These are phyloP conservation scores for Cyclocybe cylindracea DNA, from an alignment of 768 basidiomycete genomes.

Conservation along the genomic window DNA sequence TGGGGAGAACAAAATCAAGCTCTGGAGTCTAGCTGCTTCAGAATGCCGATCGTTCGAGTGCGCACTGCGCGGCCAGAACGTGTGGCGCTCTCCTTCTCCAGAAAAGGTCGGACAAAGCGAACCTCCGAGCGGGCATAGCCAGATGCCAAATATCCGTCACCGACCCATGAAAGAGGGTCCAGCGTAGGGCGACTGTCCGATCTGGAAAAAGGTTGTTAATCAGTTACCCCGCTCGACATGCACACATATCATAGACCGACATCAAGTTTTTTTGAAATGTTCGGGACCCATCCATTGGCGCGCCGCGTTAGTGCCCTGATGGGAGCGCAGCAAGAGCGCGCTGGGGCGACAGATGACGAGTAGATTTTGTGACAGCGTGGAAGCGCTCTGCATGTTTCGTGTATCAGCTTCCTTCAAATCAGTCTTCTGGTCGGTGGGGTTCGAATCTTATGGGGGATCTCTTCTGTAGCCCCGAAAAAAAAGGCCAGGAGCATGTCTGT, in stretches of 20 bases:
- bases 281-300: no score
- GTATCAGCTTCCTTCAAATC: slow-evolving; percentile 8
- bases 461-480: not conserved
- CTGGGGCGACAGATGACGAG: slow-evolving; percentile 3
- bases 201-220: not conserved
- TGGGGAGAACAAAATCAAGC: no score
- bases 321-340: slow-evolving; percentile 7
- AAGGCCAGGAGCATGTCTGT: not conserved
- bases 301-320: not conserved
- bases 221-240: no score
- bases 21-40: no score
- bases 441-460: slow-evolving; percentile 1
- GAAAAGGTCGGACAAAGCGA: slow-evolving; percentile 2
- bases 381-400: slow-evolving; percentile 8
- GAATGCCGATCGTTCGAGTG: no score
- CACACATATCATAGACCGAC: no score
- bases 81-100: not conserved
- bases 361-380: slow-evolving; percentile 13
- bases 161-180: no score
- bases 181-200: not conserved
- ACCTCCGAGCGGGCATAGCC: slow-evolving; percentile 1
- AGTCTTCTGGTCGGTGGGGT: not conserved
- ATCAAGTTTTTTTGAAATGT: no score
- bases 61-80: not conserved
- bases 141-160: no score